Evolutionary conservation across 2,329 filamentous ascomycete genomes (phyloP).

Genomic region (Chrysoporthe cubensis): DNA sequence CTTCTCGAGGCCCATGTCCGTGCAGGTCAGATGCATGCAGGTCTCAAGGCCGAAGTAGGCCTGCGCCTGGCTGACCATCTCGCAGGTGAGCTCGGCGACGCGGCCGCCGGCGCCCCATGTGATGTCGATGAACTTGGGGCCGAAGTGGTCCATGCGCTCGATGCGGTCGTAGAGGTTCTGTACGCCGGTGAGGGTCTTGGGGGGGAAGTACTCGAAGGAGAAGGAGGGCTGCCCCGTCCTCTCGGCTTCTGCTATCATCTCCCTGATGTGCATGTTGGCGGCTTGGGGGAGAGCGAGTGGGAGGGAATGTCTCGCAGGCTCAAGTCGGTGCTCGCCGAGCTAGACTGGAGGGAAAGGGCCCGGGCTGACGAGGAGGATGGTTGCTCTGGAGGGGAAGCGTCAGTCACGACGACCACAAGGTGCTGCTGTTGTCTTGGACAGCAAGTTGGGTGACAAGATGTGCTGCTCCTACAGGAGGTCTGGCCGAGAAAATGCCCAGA

Average conservation of each 20-base stretch:
- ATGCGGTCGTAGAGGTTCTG: conserved; percentile 99
- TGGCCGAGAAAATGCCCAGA: background rate
- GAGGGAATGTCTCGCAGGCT: background rate
- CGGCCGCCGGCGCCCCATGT: conserved; percentile 97
- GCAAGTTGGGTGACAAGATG: background rate
- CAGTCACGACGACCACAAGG: background rate
- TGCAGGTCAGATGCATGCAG: conserved; percentile 98
- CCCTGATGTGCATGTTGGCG: conserved; percentile 86
- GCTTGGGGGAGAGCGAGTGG: background rate
- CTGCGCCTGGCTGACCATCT: conserved; percentile 97
- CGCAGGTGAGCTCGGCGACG: conserved; percentile 88
- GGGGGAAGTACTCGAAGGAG: conserved; percentile 99
- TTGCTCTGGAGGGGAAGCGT: background rate
- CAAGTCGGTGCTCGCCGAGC: background rate
- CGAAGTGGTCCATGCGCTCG: conserved; percentile 96
- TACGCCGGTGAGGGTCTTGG: conserved; percentile 95
- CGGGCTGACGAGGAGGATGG: background rate
- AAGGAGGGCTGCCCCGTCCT: conserved; percentile 82
- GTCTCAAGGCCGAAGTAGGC: conserved; percentile 95
- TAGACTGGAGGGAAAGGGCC: background rate
- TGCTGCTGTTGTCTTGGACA: background rate
- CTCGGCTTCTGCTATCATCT: conserved; percentile 85
- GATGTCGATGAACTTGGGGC: conserved; percentile 95
- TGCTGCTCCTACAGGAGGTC: background rate
- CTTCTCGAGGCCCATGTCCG: conserved; percentile 93